Evolutionary conservation across 169 alveolate species (phyloP), one percentile per base, ranked within the genome.

Genomic region (Cryptosporidium sp.): DNA sequence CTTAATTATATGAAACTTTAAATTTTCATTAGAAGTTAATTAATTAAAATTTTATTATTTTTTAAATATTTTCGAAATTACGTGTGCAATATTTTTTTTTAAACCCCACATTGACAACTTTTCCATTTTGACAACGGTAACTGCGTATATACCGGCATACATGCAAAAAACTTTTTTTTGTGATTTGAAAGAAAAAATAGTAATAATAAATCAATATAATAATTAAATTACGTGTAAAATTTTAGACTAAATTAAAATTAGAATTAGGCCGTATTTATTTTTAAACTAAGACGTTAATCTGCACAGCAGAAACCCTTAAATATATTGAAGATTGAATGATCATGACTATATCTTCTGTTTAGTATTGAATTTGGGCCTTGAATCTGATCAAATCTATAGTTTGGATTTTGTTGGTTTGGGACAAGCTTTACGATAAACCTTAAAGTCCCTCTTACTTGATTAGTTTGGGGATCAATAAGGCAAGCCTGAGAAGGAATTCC

Each of bases 311-410:
- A 80, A 9, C 89, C 89, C 31, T 43, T 80, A 29, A 80, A 80
- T n/a, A 59, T 26, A 65, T 80, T 67, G n/a, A 80, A 48, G 18
- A 80, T 45, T 14, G 89, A 80, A 67, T 39, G 23, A 14, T 80
- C 89, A 18, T 80, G 59, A n/a, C 9, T 14, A 12, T 62, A 23
- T 37, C 75, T 80, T 29, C 68, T 80, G n/a, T 59, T 80, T 65
- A 80, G 23, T 31, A 80, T 80, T 14, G 89, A 80, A 50, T 80
- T 80, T 43, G 89, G 89, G 55, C 89, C 89, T 29, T 80, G 59
- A 5, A 80, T 62, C 62, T 80, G 89, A 10, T 80, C 89, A 80
- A 23, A 80, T 62, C 89, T 80, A 48, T 62, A 80, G 65, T 80
- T 80, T 39, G 89, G 89, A 45, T 80, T 80, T 35, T 59, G 75